Evolutionary conservation across 2,329 filamentous ascomycete species (phyloP), one percentile per base, ranked within the genome.

Genomic region (Aspergillus sp.): DNA sequence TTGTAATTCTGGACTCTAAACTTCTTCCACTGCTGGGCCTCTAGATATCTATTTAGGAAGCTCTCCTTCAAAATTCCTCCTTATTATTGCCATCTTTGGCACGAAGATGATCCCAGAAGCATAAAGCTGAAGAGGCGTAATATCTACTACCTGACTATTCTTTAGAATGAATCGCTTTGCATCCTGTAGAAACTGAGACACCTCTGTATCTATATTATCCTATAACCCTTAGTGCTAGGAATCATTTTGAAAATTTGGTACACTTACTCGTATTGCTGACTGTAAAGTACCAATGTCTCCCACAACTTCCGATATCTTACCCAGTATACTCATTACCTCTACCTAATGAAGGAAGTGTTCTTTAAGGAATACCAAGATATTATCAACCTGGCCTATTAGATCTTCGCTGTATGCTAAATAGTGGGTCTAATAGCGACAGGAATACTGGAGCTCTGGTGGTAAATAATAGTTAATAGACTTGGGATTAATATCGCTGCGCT

Each of bases 391-490:
- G 12, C 3, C 2, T 11, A 7, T 11, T 1, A 34, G 33, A 46
- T 8, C 15, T 40, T 54, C 5, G 20, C 57, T 63, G 9, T 34
- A 1, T 34, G 2, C 3, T 3, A 71, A 15, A 65, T 74, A 66
- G 41, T 70, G 47, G n/a, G 61, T 61, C 70, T 67, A 74, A 51
- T 70, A 70, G 12, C 56, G 61, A 55, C 67, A 72, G 42, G 65
- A 56, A 53, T 71, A 71, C 53, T 64, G 59, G 2, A 71, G 34
- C 12, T 60, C 64, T 15, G 61, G 30, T 33, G 63, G 51, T 12
- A 71, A 13, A 34, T 34, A 4, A 9, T 34, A 7, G 33, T 3
- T 3, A 8, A 62, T 51, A 5, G n/a, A 12, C 7, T 44, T 1
- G 33, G 6, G 2, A 3, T 49, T 30, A 27, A 63, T 61, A 34